These are phyloP conservation scores for Trypanosoma rangeli DNA, from an alignment of 208 protist genomes.

Conservation along the genomic window DNA sequence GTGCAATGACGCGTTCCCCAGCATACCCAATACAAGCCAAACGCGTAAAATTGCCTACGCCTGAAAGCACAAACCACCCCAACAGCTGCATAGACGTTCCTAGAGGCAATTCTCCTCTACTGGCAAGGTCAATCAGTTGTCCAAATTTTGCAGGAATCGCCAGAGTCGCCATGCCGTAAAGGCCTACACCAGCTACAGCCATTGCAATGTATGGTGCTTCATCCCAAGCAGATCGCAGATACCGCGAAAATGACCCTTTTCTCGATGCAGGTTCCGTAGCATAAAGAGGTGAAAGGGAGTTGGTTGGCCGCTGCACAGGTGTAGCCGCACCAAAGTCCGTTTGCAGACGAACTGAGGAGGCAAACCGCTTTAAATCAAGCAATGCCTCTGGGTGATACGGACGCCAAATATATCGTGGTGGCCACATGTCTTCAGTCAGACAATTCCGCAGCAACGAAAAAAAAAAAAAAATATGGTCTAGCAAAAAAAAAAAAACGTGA, in stretches of 20 bases:
- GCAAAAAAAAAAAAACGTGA: conserved; percentile 9
- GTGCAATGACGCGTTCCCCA: conserved; percentile 73
- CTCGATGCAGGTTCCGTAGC: conserved; percentile 55
- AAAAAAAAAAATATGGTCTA: conserved; percentile 9
- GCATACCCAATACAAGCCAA: conserved; percentile 75
- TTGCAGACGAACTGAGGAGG: conserved; percentile 46
- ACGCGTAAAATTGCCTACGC: conserved; percentile 68
- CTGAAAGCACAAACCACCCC: conserved; percentile 67
- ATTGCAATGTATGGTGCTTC: conserved; percentile 62
- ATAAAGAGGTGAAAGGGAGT: conserved; percentile 48
- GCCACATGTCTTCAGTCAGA: conserved; percentile 27
- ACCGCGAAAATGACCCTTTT: conserved; percentile 68
- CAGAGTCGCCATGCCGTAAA: conserved; percentile 82
- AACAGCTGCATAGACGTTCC: conserved; percentile 79
- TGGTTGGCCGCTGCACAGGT: conserved; percentile 65
- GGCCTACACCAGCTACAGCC: conserved; percentile 59
- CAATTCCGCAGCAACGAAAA: neutral
- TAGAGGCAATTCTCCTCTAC: conserved; percentile 75
- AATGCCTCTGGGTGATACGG: conserved; percentile 33
- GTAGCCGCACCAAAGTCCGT: conserved; percentile 70
- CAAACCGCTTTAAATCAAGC: conserved; percentile 26
- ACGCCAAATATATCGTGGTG: conserved; percentile 55
- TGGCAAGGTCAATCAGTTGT: conserved; percentile 79
- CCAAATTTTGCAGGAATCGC: conserved; percentile 84
- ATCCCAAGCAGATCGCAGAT: conserved; percentile 43